A percentile compares a stretch with the other conserved stretches of the same genome.
Evolutionary conservation across 495 filamentous ascomycete species (phyloP).

Genomic region (Cryomyces antarcticus): DNA sequence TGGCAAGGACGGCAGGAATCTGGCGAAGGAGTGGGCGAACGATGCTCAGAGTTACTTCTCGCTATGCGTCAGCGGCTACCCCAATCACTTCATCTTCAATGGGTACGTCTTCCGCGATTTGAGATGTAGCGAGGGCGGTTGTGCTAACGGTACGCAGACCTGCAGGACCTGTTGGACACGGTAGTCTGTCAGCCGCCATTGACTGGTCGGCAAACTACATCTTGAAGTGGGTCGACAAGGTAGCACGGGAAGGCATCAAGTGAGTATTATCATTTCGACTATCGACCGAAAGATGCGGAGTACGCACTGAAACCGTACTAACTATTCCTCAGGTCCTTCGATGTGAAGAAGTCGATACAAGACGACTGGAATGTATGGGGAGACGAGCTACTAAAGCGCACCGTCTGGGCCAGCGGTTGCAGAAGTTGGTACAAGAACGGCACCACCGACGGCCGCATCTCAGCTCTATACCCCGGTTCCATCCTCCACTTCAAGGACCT

Average conservation of each 20-base stretch:
- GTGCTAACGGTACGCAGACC: constrained; percentile 13
- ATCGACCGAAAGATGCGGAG: constrained; percentile 6
- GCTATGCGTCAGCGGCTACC: constrained; percentile 12
- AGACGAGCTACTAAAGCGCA: constrained; percentile 5
- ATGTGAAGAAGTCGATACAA: no score
- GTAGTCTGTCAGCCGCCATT: constrained; percentile 12
- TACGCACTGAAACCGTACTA: constrained; percentile 6
- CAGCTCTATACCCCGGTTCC: constrained; percentile 11
- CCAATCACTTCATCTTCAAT: constrained; percentile 16
- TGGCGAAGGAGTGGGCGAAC: constrained; percentile 1
- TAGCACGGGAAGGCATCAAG: constrained; percentile 5
- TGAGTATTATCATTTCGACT: constrained; percentile 7
- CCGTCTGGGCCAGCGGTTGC: constrained; percentile 8
- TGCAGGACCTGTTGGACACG: constrained; percentile 19
- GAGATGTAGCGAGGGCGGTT: constrained; percentile 3
- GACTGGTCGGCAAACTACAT: constrained; percentile 13
- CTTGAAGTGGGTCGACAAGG: constrained; percentile 4
- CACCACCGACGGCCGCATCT: background rate
- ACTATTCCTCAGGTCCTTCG: no score
- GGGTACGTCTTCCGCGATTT: constrained; percentile 16
- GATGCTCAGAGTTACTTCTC: constrained; percentile 14
- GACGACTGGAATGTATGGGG: constrained; percentile 1
- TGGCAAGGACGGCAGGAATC: constrained; percentile 2
- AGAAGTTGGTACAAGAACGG: constrained; percentile 7
- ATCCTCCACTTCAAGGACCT: constrained; percentile 15